Percentiles rank a stretch among this genome's conserved stretches.
Evolutionary conservation across 2,329 filamentous ascomycete genomes (phyloP).

Genomic region (Pseudogymnoascus sp.): DNA sequence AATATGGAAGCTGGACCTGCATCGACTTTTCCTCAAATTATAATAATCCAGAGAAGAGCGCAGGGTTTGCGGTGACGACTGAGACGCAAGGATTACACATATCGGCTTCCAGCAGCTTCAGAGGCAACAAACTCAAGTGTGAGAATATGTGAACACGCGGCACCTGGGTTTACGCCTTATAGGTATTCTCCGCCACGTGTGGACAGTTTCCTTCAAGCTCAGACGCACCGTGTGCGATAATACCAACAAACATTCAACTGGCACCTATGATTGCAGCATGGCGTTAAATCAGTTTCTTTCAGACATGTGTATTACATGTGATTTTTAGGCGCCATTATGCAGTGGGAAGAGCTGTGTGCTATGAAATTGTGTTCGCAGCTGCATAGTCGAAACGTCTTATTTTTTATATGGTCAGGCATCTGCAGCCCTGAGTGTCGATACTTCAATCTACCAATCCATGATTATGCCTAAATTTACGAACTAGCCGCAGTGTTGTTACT

Average conservation of each 20-base stretch:
- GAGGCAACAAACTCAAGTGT: neutral
- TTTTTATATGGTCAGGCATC: neutral
- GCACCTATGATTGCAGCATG: neutral
- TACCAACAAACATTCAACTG: neutral
- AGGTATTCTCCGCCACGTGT: neutral
- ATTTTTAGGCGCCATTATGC: neutral
- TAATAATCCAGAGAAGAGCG: neutral
- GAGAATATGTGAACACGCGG: neutral
- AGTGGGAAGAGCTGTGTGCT: too few relatives aligned
- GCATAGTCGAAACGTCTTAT: neutral
- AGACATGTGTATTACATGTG: neutral
- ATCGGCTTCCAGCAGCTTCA: neutral
- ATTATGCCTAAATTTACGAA: neutral
- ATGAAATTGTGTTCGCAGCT: neutral
- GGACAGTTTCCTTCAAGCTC: neutral
- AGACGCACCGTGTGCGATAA: neutral
- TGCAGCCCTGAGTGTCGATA: neutral
- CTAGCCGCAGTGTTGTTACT: neutral
- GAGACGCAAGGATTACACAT: neutral
- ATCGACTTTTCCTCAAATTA: neutral
- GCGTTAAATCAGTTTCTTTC: neutral
- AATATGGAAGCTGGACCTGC: neutral
- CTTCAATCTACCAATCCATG: neutral
- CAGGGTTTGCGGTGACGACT: neutral
- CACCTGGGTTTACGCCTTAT: neutral